A percentile compares a stretch with the other conserved stretches of the same genome.
Conservation (phyloP, 768 basidiomycete genomes). For the Pleurotus salmoneostramineus region DNA sequence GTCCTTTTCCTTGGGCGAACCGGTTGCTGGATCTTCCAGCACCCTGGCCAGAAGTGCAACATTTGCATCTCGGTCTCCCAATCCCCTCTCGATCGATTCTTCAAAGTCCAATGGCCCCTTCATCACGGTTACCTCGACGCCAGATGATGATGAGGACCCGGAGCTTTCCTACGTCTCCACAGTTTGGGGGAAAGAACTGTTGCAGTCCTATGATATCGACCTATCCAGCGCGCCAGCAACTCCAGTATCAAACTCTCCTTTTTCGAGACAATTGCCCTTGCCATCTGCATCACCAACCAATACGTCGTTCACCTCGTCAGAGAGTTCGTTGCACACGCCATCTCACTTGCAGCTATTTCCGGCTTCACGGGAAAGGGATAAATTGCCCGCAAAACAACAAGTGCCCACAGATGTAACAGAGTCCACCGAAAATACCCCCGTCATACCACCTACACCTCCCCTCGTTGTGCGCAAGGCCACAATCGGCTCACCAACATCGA, state of each 20-base stretch:
- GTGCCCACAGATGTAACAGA: not conserved
- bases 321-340: not conserved
- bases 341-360: not conserved
- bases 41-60: conserved; percentile 5
- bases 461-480: not conserved
- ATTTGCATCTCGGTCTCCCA: not conserved
- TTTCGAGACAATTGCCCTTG: not conserved
- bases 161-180: conserved; percentile 6
- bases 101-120: conserved; percentile 4
- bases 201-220: conserved; percentile 4
- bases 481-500: not conserved
- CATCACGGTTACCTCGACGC: conserved; percentile 1
- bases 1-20: not conserved
- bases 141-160: not conserved
- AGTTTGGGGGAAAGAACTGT: conserved; percentile 2
- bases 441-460: conserved; percentile 4
- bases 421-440: not conserved
- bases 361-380: not conserved
- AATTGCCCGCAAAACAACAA: not conserved
- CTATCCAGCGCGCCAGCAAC: conserved; percentile 2
- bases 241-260: conserved; percentile 4
- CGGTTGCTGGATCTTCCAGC: conserved; percentile 3
- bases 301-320: conserved; percentile 1
- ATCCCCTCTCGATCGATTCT: not conserved
- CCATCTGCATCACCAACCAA: conserved; percentile 4